A percentile compares a stretch with the other conserved stretches of the same genome.
phyloP scores from a whole-genome alignment of 2,329 filamentous ascomycete genomes.

The Pseudopyricularia javanii region DNA sequence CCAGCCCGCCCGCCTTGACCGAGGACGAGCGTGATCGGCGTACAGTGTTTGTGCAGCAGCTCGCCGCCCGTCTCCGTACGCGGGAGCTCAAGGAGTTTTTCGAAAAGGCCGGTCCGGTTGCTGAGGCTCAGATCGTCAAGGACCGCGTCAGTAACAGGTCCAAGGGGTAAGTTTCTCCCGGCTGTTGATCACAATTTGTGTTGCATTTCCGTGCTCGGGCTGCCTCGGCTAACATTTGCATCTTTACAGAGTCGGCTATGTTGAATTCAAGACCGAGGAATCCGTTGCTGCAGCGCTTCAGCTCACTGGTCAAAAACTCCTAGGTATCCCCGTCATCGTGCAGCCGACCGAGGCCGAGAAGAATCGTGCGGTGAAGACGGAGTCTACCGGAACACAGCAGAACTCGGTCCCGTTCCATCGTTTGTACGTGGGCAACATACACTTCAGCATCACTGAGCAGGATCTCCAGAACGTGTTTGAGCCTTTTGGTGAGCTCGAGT shows the following conservation, averaged over 20 bases:
- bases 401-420: constrained; percentile 93
- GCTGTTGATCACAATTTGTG: not conserved
- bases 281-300: constrained; percentile 88
- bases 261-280: constrained; percentile 96
- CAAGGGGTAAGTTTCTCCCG: constrained; percentile 66
- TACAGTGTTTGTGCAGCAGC: constrained; percentile 96
- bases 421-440: constrained; percentile 97
- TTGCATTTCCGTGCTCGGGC: constrained; percentile 22
- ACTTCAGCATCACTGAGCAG: constrained; percentile 96
- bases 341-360: constrained; percentile 98
- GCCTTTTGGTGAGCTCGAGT: constrained; percentile 94
- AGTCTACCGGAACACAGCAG: constrained; percentile 54
- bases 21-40: constrained; percentile 94
- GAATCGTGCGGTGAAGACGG: constrained; percentile 88
- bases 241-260: constrained; percentile 75
- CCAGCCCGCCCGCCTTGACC: constrained; percentile 55
- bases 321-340: constrained; percentile 97
- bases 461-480: constrained; percentile 95
- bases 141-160: constrained; percentile 92
- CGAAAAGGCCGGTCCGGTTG: constrained; percentile 85
- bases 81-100: constrained; percentile 93
- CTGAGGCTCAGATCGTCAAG: constrained; percentile 97
- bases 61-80: constrained; percentile 83
- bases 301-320: constrained; percentile 95
- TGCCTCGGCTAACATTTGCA: constrained; percentile 5